Percentiles rank a stretch among this genome's conserved stretches.
These are phyloP conservation scores for Rubus parviflorus DNA, from an alignment of 306 rosid species.

Conservation along the genomic window DNA sequence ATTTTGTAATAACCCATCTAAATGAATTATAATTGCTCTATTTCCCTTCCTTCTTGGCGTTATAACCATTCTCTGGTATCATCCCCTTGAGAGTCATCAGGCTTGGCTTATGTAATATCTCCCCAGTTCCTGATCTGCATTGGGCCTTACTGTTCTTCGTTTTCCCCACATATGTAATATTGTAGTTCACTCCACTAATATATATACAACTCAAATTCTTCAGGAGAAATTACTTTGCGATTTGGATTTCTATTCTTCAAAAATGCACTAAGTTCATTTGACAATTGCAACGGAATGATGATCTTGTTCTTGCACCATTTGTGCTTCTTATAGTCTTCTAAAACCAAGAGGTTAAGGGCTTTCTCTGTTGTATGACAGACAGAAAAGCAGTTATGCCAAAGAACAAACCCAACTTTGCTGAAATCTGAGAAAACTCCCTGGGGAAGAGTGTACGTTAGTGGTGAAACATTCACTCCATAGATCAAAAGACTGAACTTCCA, in stretches of 20 bases:
- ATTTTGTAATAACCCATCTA: too few species aligned
- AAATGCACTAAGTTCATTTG: not conserved
- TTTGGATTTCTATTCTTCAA: too few species aligned
- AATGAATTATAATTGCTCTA: too few species aligned
- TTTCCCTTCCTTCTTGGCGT: too few species aligned
- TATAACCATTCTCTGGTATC: not conserved
- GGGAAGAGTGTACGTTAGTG: not conserved
- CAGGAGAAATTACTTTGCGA: not conserved
- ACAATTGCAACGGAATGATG: not conserved
- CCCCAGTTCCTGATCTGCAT: not conserved
- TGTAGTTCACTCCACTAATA: not conserved
- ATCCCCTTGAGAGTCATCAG: not conserved
- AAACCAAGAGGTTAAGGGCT: not conserved
- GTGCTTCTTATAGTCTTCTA: not conserved
- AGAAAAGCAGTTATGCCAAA: not conserved
- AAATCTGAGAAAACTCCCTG: not conserved
- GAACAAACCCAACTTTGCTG: not conserved
- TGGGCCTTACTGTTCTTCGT: not conserved
- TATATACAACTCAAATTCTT: not conserved
- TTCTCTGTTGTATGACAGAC: not conserved
- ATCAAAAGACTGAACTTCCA: not conserved
- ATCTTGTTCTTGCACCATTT: not conserved
- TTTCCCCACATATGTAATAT: not conserved
- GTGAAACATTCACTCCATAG: not conserved
- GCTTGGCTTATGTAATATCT: conserved; percentile 1